These are phyloP conservation scores for Dendrobium chrysotoxum DNA, from an alignment of 106 monocot species.

Conservation along the genomic window DNA sequence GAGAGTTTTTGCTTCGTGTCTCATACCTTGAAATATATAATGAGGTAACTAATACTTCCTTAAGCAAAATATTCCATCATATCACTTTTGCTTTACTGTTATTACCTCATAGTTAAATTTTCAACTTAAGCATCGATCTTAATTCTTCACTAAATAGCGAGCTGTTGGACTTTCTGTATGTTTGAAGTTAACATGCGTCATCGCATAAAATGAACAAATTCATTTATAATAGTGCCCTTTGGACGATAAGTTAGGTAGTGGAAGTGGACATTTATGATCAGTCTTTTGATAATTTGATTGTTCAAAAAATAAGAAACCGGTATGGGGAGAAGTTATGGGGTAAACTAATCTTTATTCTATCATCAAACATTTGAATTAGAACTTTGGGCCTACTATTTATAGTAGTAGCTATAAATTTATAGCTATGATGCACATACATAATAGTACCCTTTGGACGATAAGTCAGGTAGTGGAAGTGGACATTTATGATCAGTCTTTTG, in stretches of 20 bases:
- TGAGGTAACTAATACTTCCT: conserved; percentile 41
- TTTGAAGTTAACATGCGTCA: neutral
- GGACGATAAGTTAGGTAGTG: too few relatives aligned
- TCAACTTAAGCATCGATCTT: neutral
- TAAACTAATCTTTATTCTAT: too few relatives aligned
- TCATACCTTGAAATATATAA: conserved; percentile 99
- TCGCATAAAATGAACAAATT: neutral
- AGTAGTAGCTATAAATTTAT: too few relatives aligned
- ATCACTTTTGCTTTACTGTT: conserved; percentile 1
- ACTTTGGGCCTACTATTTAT: too few relatives aligned
- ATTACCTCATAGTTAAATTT: neutral
- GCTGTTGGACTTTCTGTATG: neutral
- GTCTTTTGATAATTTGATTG: too few relatives aligned
- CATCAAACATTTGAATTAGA: too few relatives aligned
- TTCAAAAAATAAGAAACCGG: too few relatives aligned
- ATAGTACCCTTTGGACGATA: too few relatives aligned
- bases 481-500: too few relatives aligned
- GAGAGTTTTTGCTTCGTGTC: conserved; percentile 96
- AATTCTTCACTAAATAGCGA: neutral
- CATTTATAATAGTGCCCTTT: neutral
- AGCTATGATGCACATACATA: neutral
- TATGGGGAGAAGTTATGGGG: too few relatives aligned
- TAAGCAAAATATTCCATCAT: neutral
- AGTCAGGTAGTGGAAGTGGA: too few relatives aligned
- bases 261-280: too few relatives aligned